A percentile compares a stretch with the other conserved stretches of the same genome.
Conservation (phyloP, 768 basidiomycete genomes). For the Rhodotorula paludigena region DNA sequence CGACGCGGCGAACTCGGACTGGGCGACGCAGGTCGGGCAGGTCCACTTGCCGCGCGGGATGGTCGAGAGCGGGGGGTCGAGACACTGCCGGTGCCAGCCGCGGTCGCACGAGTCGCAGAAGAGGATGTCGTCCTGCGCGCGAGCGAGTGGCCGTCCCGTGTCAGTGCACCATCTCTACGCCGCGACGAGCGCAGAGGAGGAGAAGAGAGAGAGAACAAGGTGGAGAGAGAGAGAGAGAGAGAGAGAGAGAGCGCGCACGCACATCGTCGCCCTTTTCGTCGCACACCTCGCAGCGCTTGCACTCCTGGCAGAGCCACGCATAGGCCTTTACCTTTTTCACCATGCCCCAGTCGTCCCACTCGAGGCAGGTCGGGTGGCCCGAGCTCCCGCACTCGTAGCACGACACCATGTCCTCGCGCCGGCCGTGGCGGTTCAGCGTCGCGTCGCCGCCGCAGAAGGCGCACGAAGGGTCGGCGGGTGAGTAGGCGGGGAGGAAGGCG, state of each 20-base stretch:
- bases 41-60: conserved; percentile 58
- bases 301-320: conserved; percentile 82
- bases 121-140: conserved; percentile 64
- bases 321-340: conserved; percentile 61
- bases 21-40: conserved; percentile 45
- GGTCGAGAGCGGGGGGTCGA: conserved; percentile 64
- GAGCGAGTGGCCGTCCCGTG: not conserved
- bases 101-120: conserved; percentile 94
- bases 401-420: conserved; percentile 66
- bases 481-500: conserved; percentile 37
- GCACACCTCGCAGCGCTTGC: conserved; percentile 88
- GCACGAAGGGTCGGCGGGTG: conserved; percentile 60
- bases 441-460: conserved; percentile 71
- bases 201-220: too few species aligned
- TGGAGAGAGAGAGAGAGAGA: not conserved
- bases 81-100: conserved; percentile 83
- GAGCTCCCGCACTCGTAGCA: conserved; percentile 79
- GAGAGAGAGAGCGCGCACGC: conserved; percentile 46
- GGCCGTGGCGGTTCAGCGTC: conserved; percentile 56
- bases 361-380: conserved; percentile 84
- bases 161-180: too few species aligned
- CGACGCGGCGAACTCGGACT: conserved; percentile 1
- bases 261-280: conserved; percentile 81
- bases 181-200: too few species aligned
- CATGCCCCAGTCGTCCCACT: conserved; percentile 55